Base-by-base conservation (phyloP, 1,284 basidiomycete species). In the Cryptococcus sp. region DNA sequence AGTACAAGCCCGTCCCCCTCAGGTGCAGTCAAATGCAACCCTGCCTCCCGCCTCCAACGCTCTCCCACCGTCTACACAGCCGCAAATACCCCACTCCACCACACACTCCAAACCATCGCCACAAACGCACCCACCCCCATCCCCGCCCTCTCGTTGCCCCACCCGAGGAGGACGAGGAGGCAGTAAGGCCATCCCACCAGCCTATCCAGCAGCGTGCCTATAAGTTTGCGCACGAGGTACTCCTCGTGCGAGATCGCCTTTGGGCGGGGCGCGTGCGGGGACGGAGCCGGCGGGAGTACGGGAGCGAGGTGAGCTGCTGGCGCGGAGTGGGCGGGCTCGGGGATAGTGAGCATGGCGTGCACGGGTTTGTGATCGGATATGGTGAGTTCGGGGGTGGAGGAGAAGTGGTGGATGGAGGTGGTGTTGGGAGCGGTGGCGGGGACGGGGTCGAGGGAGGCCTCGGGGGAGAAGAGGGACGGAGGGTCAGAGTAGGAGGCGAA, bases 401-500 rank as follows among this genome's bases (percentile, higher is more conserved):
- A 58, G 65, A 69, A 75, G 51, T 68, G 64, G 6, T 58, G 15
- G 28, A 76, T 68, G 39, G 63, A 55, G 15, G 74, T 73, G 3
- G 70, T 71, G 6, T 52, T 39, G 6, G 64, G 56, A 3, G 49
- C 52, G 21, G 60, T 48, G 6, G 60, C 44, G 8, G 55, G 56
- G 7, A 53, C 51, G 5, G 63, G 60, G 16, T 49, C 44, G 16
- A 63, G 50, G 12, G 53, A 47, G 12, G 63, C 40, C 53, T 68
- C 45, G 40, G 64, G 58, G 11, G 63, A 56, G 60, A 61, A 69
- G 37, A 70, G 58, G 46, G 53, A 49, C 7, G 59, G 40, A 1
- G 67, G 61, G 70, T 91, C 89, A n/a, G 82, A 81, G 66, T 87
- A 80, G 6, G 90, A 90, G 2, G 88, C 82, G 73, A 92, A 96